A percentile compares a stretch with the other conserved stretches of the same genome.
phyloP scores from a whole-genome alignment of 1,139 yeast species.

The Lizanozyma gosingica region DNA sequence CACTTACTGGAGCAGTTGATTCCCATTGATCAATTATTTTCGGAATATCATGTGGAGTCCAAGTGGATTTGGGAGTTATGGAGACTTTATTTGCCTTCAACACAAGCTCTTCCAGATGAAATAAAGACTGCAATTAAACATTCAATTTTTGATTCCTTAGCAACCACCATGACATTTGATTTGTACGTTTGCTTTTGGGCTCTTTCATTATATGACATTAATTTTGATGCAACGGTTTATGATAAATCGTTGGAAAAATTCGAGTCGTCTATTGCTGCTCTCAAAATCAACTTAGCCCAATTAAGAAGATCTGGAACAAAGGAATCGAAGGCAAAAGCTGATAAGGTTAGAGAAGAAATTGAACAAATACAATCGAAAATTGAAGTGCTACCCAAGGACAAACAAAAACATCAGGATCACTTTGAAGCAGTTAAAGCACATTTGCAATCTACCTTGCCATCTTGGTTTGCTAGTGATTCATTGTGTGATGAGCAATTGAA shows the following conservation, averaged over 20 bases:
- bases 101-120: slow-evolving; percentile 3
- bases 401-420: slow-evolving; percentile 24
- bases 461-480: slow-evolving; percentile 9
- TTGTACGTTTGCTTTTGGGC: slow-evolving; percentile 68
- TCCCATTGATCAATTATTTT: slow-evolving; percentile 37
- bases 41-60: slow-evolving; percentile 44
- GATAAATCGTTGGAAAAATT: slow-evolving; percentile 35
- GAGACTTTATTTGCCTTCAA: slow-evolving; percentile 38
- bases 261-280: slow-evolving; percentile 22
- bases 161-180: slow-evolving; percentile 8
- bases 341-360: slow-evolving; percentile 21
- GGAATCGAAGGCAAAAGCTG: slow-evolving; percentile 16
- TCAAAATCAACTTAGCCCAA: slow-evolving; percentile 22
- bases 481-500: slow-evolving; percentile 16
- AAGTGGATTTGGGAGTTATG: slow-evolving; percentile 76
- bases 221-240: slow-evolving; percentile 46
- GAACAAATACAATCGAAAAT: slow-evolving; percentile 16
- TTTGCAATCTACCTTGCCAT: background rate
- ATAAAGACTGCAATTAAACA: background rate
- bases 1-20: slow-evolving; percentile 31
- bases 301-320: slow-evolving; percentile 23
- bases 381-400: slow-evolving; percentile 18
- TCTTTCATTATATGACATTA: slow-evolving; percentile 64
- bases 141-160: background rate
- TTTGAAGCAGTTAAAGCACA: slow-evolving; percentile 6